phyloP scores from a whole-genome alignment of 305 asterid genomes.

The Fraxinus baroniana region DNA sequence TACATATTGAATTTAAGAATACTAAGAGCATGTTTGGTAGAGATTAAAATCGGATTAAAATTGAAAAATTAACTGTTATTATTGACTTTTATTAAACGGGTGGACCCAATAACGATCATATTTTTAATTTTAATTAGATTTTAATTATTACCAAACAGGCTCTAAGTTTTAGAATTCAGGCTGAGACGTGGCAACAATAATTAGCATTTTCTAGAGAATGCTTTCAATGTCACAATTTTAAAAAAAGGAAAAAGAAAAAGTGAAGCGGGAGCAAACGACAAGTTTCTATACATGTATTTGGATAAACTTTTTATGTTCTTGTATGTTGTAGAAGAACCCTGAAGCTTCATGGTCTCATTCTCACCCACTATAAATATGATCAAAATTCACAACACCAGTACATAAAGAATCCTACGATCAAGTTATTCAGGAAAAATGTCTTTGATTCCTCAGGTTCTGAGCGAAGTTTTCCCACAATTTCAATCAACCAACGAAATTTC shows the following conservation, averaged over 20 bases:
- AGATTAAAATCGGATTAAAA: no score
- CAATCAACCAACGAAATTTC: neutral
- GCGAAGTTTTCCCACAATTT: constrained; percentile 8
- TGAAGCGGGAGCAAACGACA: no score
- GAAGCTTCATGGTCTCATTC: constrained; percentile 3
- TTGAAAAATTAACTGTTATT: no score
- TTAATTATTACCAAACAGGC: no score
- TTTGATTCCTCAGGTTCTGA: constrained; percentile 21
- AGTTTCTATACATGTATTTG: neutral
- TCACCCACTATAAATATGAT: neutral
- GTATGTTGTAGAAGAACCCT: constrained; percentile 6
- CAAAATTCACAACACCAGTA: neutral
- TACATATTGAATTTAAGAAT: neutral
- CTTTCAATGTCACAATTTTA: neutral
- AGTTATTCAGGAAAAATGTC: constrained; percentile 13
- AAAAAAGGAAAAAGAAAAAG: no score
- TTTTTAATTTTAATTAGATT: no score
- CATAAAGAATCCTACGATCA: neutral
- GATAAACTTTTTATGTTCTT: neutral
- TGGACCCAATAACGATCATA: no score
- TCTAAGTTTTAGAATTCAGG: no score
- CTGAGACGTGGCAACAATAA: neutral
- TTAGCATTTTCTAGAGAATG: neutral
- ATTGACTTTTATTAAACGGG: no score
- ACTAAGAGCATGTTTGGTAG: no score